These are phyloP conservation scores for Arthroderma sp. DNA, from an alignment of 2,329 filamentous ascomycete species.

Conservation along the genomic window DNA sequence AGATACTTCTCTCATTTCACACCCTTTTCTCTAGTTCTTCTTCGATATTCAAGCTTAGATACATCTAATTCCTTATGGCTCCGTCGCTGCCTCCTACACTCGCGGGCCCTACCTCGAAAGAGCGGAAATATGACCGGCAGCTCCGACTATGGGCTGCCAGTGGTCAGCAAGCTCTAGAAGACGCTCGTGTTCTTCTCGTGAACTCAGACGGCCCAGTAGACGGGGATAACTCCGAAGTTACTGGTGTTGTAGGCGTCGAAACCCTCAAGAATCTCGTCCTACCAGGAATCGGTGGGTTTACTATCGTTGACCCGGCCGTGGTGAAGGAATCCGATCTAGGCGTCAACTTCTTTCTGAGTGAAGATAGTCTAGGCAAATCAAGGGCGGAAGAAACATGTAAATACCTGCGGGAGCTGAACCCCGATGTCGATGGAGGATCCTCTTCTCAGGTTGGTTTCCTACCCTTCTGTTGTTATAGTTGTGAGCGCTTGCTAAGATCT, in stretches of 20 bases:
- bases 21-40: too few relatives aligned
- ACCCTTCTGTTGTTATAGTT: neutral
- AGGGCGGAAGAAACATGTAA: slow-evolving; percentile 67
- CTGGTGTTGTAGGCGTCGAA: slow-evolving; percentile 80
- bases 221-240: slow-evolving; percentile 34
- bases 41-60: too few relatives aligned
- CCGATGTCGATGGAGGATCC: slow-evolving; percentile 71
- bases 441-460: slow-evolving; percentile 40
- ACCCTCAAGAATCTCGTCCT: slow-evolving; percentile 94
- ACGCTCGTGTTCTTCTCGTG: slow-evolving; percentile 78
- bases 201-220: slow-evolving; percentile 47
- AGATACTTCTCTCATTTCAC: too few relatives aligned
- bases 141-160: slow-evolving; percentile 88
- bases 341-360: slow-evolving; percentile 92
- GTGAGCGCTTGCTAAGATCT: slow-evolving; percentile 5
- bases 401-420: slow-evolving; percentile 75
- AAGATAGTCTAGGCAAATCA: slow-evolving; percentile 59
- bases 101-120: slow-evolving; percentile 44
- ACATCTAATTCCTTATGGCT: slow-evolving; percentile 16
- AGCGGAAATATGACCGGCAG: slow-evolving; percentile 84
- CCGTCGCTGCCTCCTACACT: slow-evolving; percentile 23
- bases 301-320: slow-evolving; percentile 66
- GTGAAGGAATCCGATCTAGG: slow-evolving; percentile 79
- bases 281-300: slow-evolving; percentile 82
- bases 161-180: slow-evolving; percentile 79